Conservation (phyloP, 768 basidiomycete genomes). For the Termitomyces sp. region DNA sequence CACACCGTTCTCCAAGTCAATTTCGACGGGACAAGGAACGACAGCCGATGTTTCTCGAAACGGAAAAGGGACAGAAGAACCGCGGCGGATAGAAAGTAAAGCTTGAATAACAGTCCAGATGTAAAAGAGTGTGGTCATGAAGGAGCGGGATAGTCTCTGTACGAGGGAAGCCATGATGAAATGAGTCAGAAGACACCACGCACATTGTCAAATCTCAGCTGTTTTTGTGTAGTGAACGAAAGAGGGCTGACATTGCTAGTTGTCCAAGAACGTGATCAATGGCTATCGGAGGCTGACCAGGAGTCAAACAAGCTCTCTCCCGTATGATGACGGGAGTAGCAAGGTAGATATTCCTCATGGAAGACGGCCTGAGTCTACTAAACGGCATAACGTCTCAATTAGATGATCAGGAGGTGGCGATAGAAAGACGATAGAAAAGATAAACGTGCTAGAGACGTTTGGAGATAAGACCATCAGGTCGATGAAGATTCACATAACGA, state of each 20-base stretch:
- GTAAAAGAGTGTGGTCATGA: slow-evolving; percentile 16
- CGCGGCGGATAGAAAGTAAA: slow-evolving; percentile 12
- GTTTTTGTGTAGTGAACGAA: slow-evolving; percentile 1
- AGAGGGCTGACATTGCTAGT: background rate
- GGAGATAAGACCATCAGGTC: background rate
- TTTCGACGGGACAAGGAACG: slow-evolving; percentile 4
- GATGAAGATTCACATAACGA: background rate
- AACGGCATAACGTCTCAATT: background rate
- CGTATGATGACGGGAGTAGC: background rate
- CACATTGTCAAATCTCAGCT: background rate
- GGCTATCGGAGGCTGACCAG: background rate
- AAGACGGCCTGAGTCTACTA: background rate
- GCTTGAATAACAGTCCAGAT: slow-evolving; percentile 16
- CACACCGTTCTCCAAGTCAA: slow-evolving; percentile 12
- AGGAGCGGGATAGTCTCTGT: slow-evolving; percentile 12
- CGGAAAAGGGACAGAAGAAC: slow-evolving; percentile 8
- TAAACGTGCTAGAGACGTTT: background rate
- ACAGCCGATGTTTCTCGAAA: slow-evolving; percentile 11
- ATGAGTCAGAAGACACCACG: background rate
- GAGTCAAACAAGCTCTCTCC: background rate
- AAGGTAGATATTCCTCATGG: background rate
- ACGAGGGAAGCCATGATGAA: slow-evolving; percentile 12
- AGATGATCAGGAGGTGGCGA: background rate
- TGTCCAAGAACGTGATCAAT: background rate
- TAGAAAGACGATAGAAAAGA: background rate